These are phyloP conservation scores for Helicocarpus griseus DNA, from an alignment of 2,329 filamentous ascomycete genomes.

Conservation along the genomic window DNA sequence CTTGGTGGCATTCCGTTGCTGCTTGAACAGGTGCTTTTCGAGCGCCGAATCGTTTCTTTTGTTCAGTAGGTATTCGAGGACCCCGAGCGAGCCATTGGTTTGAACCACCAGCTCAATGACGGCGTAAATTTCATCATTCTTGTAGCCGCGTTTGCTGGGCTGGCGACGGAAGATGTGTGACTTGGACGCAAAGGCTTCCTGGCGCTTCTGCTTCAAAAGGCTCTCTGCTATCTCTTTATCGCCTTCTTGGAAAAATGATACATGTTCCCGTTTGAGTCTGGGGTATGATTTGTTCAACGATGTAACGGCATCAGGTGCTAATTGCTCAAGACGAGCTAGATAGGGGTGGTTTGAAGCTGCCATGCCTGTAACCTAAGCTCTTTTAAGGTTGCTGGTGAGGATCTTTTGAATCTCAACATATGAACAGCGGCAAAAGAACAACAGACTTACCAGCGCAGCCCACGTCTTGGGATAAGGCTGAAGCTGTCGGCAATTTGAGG, in stretches of 20 bases:
- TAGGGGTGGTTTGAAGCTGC: neutral
- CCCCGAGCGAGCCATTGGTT: conserved; percentile 8
- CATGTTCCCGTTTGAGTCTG: conserved; percentile 1
- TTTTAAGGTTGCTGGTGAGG: neutral
- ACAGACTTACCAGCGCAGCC: neutral
- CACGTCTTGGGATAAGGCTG: neutral
- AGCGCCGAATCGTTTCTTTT: conserved; percentile 11
- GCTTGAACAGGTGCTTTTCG: conserved; percentile 10
- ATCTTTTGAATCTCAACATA: neutral
- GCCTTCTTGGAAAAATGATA: conserved; percentile 7
- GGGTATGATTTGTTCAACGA: conserved; percentile 7
- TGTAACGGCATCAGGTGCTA: conserved; percentile 9
- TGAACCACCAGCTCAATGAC: conserved; percentile 13
- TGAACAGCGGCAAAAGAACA: neutral
- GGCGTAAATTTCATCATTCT: conserved; percentile 10
- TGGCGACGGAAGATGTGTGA: conserved; percentile 14
- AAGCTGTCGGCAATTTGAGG: too few species aligned
- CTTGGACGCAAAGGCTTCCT: conserved; percentile 13
- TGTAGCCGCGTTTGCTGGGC: conserved; percentile 13
- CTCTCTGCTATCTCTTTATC: conserved; percentile 10
- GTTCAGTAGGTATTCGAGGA: conserved; percentile 11
- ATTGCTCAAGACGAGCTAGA: conserved; percentile 10
- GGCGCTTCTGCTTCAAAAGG: conserved; percentile 10
- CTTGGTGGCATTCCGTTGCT: conserved; percentile 2
- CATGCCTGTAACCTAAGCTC: neutral